Percentiles rank a stretch among this genome's conserved stretches.
Conservation (phyloP, 805 yeast species). For the Wickerhamiella siamensis region DNA sequence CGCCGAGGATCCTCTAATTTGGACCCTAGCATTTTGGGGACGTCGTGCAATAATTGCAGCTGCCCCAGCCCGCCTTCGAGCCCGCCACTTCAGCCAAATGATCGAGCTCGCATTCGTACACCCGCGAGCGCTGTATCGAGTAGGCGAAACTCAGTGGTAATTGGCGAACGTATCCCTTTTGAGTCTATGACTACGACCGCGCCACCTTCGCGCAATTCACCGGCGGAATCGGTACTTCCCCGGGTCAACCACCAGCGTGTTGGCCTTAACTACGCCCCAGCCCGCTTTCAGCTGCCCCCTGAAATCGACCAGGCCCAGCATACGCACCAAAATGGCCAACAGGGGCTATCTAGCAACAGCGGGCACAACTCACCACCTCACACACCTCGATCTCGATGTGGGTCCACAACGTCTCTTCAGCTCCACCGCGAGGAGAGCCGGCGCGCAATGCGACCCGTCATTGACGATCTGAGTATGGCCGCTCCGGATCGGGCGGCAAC, state of each 20-base stretch:
- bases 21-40: conserved; percentile 13
- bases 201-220: conserved; percentile 3
- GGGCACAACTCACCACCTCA: background rate
- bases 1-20: conserved; percentile 3
- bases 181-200: conserved; percentile 12
- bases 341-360: too few relatives aligned
- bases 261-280: conserved; percentile 8
- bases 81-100: conserved; percentile 18
- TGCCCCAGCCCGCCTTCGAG: conserved; percentile 17
- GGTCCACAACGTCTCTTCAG: background rate
- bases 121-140: conserved; percentile 23
- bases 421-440: background rate
- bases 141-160: conserved; percentile 18
- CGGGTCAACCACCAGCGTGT: conserved; percentile 1
- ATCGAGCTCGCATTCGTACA: conserved; percentile 23
- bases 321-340: too few relatives aligned
- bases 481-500: conserved; percentile 9
- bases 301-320: background rate
- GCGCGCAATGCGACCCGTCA: background rate
- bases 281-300: conserved; percentile 2
- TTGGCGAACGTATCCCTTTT: conserved; percentile 22
- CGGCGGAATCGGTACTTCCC: conserved; percentile 2
- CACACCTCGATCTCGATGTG: background rate
- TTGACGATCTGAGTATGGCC: conserved; percentile 3
- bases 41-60: conserved; percentile 17